phyloP scores from a whole-genome alignment of 2,329 filamentous ascomycete species.

The Talaromyces sp. region DNA sequence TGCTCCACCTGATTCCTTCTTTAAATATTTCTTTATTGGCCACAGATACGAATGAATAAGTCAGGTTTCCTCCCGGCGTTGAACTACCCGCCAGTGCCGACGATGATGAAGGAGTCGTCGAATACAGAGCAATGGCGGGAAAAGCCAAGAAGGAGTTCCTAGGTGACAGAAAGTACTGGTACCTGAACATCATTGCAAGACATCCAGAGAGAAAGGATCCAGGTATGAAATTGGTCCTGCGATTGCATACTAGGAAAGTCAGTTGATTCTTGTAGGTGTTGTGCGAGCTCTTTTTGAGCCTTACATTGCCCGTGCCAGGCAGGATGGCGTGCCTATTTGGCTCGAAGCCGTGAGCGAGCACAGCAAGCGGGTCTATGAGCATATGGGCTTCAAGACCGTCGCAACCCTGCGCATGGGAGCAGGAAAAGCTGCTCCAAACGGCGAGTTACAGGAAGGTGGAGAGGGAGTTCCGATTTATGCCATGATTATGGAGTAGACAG shows the following conservation, averaged over 20 bases:
- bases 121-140: conserved; percentile 8
- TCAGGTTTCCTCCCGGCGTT: conserved; percentile 19
- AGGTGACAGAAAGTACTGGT: conserved; percentile 19
- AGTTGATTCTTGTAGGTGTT: conserved; percentile 7
- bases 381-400: conserved; percentile 19
- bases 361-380: conserved; percentile 20
- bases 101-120: conserved; percentile 9
- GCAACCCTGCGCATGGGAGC: conserved; percentile 7
- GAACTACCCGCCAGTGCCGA: conserved; percentile 4
- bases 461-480: conserved; percentile 18
- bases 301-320: conserved; percentile 18
- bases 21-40: background rate
- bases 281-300: conserved; percentile 21
- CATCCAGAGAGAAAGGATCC: conserved; percentile 19
- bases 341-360: conserved; percentile 21
- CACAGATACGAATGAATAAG: background rate
- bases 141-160: conserved; percentile 19
- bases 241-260: background rate
- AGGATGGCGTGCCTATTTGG: conserved; percentile 16
- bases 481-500: conserved; percentile 19
- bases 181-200: conserved; percentile 19
- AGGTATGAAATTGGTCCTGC: background rate
- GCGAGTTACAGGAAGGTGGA: conserved; percentile 20
- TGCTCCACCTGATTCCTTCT: background rate
- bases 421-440: conserved; percentile 13